Base-by-base conservation (phyloP, 352 stramenopile genomes). In the Globisporangium alternatum region DNA sequence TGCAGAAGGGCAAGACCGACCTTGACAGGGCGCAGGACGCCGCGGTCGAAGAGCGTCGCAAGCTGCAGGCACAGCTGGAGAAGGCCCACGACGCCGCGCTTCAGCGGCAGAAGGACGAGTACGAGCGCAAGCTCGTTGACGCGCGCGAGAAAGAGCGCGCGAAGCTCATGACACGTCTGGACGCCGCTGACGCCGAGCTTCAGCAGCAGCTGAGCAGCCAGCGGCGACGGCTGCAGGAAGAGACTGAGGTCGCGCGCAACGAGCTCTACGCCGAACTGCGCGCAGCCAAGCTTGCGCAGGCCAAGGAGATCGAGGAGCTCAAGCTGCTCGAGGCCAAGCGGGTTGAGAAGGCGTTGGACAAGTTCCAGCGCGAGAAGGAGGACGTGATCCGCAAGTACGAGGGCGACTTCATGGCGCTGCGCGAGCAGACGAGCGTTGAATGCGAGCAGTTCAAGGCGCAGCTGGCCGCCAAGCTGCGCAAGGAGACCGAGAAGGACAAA, bases 191-290 rank as follows among this genome's bases (percentile, higher is more conserved):
- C 57, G 80, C 79, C 0, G 85, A 92, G 53, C 56, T 94, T n/a
- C 83, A 94, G 62, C 83, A 92, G 58, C 85, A 94, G 64, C 74
- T 94, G 12, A 92, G 69, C 52, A 70, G 57, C 5, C 85, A 94
- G 65, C 80, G 85, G 4, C 69, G 85, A 39, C 72, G 85, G 10
- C 62, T 94, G 21, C 85, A 94, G 22, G 85, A 92, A 52, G 85
- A 94, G 56, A 71, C 74, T 7, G 85, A 91, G 55, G 67, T 78
- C 48, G 74, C 76, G 9, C 74, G 85, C 1, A 83, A 85, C 45
- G 85, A 91, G 48, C 31, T 90, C 39, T 62, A 77, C 45, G 69
- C 62, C 4, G 83, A 91, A 47, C 54, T 91, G 37, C 79, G 81
- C 1, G 62, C 71, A 1, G 35, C 72, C 6, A 91, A 91, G 47